Base-by-base conservation (phyloP, 208 protist species). In the Crithidia fasciculata region DNA sequence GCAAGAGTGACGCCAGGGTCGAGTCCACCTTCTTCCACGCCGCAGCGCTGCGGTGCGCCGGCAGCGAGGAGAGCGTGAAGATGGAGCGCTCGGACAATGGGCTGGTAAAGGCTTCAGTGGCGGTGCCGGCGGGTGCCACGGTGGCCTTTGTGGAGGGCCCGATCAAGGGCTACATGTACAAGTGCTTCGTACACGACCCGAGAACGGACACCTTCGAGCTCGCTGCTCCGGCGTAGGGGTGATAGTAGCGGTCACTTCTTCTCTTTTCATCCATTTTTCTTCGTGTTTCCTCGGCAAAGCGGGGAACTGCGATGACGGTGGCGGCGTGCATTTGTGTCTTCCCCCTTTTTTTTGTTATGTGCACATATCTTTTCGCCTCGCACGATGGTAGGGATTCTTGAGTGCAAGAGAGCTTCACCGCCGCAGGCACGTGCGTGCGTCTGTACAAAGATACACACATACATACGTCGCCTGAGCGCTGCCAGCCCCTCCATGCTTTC, bases 101-200 rank as follows among this genome's bases (percentile, higher is more conserved):
- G 28, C 16, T 54, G 15, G 62, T 81, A 56, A 52, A 50, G 39
- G 68, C 78, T 5, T 40, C 54, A 37, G 16, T 85, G 54, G 50
- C 59, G 16, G 52, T 81, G 28, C 68, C 66, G 19, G 75, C 74
- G 5, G 73, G 63, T 41, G 55, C 76, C 54, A 84, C 79, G 7
- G 63, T 80, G 9, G 41, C 79, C 0, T 80, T 84, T 36, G 74
- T 84, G 40, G 79, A 84, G 55, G 79, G 79, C 2, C 65, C 72
- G 36, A 74, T 79, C 44, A 78, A 67, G 41, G 79, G 79, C 40
- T 84, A 72, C 70, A 84, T 84, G 74, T 84, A 76, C 69, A 84
- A 77, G 74, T 84, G 79, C 64, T 12, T 64, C 10, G 74, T 84
- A n/a, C 12, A 69, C 39, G 62, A 80, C 63, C 41, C 63, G 10